Evolutionary conservation across 1,139 yeast species (phyloP), one percentile per base, ranked within the genome.

Genomic region (Pichia sp.): DNA sequence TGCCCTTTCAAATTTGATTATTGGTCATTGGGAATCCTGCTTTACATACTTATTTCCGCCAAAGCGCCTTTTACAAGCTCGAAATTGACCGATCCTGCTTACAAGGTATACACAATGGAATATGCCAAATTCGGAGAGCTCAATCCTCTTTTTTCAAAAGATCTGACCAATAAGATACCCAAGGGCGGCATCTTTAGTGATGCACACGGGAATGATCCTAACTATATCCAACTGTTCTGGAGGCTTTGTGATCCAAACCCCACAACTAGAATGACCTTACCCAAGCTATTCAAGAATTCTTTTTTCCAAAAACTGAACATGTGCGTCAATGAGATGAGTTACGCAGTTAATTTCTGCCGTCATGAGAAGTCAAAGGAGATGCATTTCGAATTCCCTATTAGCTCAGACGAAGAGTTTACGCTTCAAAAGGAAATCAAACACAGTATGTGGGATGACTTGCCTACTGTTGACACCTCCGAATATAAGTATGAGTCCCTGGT

Each of bases 191-290:
- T 70, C 48, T 70, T 76, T 63, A 80, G 84, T 0, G 64, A 72
- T 30, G 73, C 71, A 39, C 78, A 80, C 55, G 74, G 71, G 22
- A 66, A 69, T 33, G 38, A 41, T 18, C 55, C 70, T 1, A 77
- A 77, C 15, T 79, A 80, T 14, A 67, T 84, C 4, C 66, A 87
- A 47, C 75, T 76, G 6, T 85, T 86, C 6, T 80, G 88, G 87
- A 72, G 82, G 53, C 60, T 82, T 38, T 75, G 83, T 50, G 87
- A 81, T 51, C 85, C 86, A 7, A 63, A 73, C 21, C 63, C 69
- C 0, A 52, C 48, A 2, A 61, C 72, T 9, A 63, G 93, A 43
- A 76, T 77, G 54, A 66, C 70, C 18, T 51, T 81, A 48, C 67
- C 69, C 1, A 64, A 66, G 27, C 58, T 82, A 27, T 73, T 77